Evolutionary conservation across 1,284 basidiomycete species (phyloP), one percentile per base, ranked within the genome.

Genomic region (Malassezia japonica): DNA sequence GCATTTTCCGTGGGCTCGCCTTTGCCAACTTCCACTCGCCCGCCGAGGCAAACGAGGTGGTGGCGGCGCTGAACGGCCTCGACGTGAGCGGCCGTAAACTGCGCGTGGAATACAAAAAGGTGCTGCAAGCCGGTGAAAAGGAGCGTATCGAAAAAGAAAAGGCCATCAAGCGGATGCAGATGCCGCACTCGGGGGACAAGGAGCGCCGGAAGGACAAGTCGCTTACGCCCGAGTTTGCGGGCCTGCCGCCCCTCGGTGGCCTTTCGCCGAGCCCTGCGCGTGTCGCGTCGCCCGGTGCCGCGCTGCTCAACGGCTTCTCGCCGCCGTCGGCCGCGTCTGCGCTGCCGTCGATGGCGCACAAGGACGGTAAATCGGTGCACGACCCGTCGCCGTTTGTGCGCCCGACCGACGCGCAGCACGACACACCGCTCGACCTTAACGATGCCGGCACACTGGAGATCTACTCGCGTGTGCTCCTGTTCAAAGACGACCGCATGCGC

Each of bases 91-190:
- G 94, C n/a, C 85, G 92, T 65, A 98, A 96, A 76, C 79, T 99
- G 38, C 85, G 94, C 29, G 92, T 96, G 53, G 92, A 99, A 76
- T 98, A 96, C 79, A 99, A 99, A 78, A 96, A 96, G 76, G 94
- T 96, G 8, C 78, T 99, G 16, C 92, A 96, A 74, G 90, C 90
- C 1, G 92, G 94, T 39, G 94, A 99, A 76, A 99, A 99, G 77
- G 94, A 99, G 73, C 82, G 89, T 51, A 99, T 98, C 71, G 92
- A 99, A 75, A 80, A 94, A 58, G 94, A 98, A 78, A 99, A 99
- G 78, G 94, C 94, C 2, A 84, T 99, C 64, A 87, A 92, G 65
- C 81, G 92, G 50, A 96, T 99, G 91, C 83, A 89, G 45, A 57
- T 54, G 34, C 61, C 68, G 61, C 64, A 66, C 45, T 54, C 63